Base-by-base conservation (phyloP, 306 rosid species). In the Mimosa bimucronata region DNA sequence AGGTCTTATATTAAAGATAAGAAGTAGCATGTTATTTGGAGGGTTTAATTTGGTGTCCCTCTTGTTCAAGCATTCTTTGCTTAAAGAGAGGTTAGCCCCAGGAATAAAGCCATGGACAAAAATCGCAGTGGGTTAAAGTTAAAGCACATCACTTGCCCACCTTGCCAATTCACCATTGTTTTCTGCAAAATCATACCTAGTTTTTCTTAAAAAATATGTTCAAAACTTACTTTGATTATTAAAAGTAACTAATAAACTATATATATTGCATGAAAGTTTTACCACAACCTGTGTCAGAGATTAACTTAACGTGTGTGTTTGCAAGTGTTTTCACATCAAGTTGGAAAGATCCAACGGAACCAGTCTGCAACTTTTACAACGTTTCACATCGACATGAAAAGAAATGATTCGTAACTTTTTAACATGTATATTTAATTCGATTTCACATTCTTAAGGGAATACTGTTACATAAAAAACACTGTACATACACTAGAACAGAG, bases 41-140 rank as follows among this genome's bases (percentile, higher is more conserved):
- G 0, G 71, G 46, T 66, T 34, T 57, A 57, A 57, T 57, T 67
- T 81, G 69, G 74, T 90, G 94, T 91, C 91, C 89, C 91, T 94
- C 84, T 73, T 77, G 81, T 82, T 82, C 90, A 90, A 89, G 88
- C 91, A 91, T 90, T 90, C 97, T 90, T 94, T 94, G 89, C 95
- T 86, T 91, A 88, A 92, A 94, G 95, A 88, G 87, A 81, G 88
- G 92, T 86, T 85, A 84, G 86, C 90, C 87, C 88, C 82, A 88
- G 90, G 95, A 90, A 91, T 91, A 89, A 93, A 93, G 93, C 86
- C 85, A 86, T 80, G 85, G 80, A 80, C 84, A 85, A 77, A 81
- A 84, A 42, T 71, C 61, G 64, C 74, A 68, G 75, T 72, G 87
- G 84, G 86, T 86, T 88, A 91, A 89, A 86, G 90, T 81, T 80